phyloP scores from a whole-genome alignment of 2,329 filamentous ascomycete genomes.

The Zopfia rhizophila region DNA sequence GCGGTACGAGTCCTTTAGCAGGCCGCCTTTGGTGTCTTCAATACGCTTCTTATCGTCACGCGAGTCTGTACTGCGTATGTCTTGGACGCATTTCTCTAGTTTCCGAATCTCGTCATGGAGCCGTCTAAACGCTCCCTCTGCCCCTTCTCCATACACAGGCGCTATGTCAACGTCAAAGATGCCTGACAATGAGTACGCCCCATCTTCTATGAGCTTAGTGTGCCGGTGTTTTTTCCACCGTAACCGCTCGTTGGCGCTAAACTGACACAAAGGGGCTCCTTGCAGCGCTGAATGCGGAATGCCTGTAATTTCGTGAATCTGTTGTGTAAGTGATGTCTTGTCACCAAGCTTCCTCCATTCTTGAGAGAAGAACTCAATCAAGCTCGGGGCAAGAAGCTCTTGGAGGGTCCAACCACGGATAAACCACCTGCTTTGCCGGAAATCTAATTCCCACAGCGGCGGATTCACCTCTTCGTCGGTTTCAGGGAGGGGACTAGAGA shows the following conservation, averaged over 20 bases:
- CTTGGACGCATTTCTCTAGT: constrained; percentile 9
- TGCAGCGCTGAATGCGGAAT: constrained; percentile 6
- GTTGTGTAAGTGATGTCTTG: too few relatives aligned
- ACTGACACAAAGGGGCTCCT: constrained; percentile 4
- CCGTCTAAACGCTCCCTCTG: constrained; percentile 12
- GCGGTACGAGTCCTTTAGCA: constrained; percentile 15
- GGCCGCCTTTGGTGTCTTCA: constrained; percentile 14
- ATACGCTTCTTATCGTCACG: constrained; percentile 18
- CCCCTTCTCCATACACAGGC: constrained; percentile 8
- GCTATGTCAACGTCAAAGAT: constrained; percentile 14
- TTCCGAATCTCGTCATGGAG: constrained; percentile 15
- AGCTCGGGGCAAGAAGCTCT: constrained; percentile 7
- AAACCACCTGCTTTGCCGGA: constrained; percentile 12
- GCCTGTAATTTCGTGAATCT: constrained; percentile 6
- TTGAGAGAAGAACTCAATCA: constrained; percentile 2
- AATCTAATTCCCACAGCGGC: too few relatives aligned
- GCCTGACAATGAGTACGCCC: constrained; percentile 17
- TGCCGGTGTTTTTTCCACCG: neutral
- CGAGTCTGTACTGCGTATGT: constrained; percentile 9
- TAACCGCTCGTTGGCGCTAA: constrained; percentile 1
- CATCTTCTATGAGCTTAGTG: constrained; percentile 9
- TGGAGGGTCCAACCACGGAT: too few relatives aligned
- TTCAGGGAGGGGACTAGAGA: neutral
- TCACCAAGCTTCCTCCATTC: neutral
- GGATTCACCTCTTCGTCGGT: neutral